These are phyloP conservation scores for Diplodia mutila DNA, from an alignment of 2,329 filamentous ascomycete genomes.

Conservation along the genomic window DNA sequence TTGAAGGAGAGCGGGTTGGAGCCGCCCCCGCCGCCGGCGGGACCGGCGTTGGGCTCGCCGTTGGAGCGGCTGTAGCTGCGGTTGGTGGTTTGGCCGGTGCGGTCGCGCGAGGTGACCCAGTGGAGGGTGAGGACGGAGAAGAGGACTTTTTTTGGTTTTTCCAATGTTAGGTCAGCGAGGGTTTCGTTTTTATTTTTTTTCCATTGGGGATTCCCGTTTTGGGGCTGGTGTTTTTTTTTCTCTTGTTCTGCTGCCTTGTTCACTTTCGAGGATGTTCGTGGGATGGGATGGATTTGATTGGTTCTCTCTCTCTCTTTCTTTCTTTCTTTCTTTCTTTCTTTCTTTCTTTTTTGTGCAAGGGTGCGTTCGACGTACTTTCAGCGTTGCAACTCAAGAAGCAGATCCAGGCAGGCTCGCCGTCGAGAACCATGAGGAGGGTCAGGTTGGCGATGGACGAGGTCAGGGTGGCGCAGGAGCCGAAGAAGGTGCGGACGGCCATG, in stretches of 20 bases:
- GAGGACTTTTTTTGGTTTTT: constrained; percentile 5
- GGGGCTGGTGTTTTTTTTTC: not conserved
- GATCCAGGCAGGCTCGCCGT: constrained; percentile 19
- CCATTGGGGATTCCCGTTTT: not conserved
- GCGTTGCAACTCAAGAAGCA: constrained; percentile 19
- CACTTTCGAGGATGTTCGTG: not conserved
- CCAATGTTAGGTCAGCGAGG: not conserved
- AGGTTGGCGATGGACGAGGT: constrained; percentile 1
- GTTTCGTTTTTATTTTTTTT: not conserved
- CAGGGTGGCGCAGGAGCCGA: constrained; percentile 15
- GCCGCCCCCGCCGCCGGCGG: not conserved
- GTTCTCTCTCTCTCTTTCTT: no score
- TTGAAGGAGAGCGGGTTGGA: not conserved
- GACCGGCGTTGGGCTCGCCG: not conserved
- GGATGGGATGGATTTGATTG: no score
- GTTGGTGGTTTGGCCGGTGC: constrained; percentile 7
- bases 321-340: not conserved
- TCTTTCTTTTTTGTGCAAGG: no score
- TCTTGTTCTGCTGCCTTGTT: no score
- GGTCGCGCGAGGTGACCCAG: constrained; percentile 22
- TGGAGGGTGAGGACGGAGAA: constrained; percentile 9
- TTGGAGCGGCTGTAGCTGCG: not conserved
- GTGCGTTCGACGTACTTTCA: not conserved
- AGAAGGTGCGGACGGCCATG: constrained; percentile 19
- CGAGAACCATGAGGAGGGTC: constrained; percentile 4